Conservation (phyloP, 148 eudicot genomes). For the Simmondsia chinensis region DNA sequence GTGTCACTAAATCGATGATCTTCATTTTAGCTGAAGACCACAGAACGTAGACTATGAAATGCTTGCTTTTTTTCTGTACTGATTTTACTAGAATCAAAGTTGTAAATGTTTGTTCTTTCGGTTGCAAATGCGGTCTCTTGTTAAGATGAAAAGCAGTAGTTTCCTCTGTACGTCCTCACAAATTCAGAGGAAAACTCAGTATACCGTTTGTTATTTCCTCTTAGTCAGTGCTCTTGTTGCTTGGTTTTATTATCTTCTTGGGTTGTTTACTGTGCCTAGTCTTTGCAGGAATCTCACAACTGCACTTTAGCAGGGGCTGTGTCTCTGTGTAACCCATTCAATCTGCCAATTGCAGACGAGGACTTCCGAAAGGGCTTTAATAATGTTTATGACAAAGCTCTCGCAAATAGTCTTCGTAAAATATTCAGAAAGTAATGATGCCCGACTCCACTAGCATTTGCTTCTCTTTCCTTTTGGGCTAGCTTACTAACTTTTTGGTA, state of each 20-base stretch:
- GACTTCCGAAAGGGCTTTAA: constrained; percentile 90
- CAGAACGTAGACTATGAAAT: too few relatives aligned
- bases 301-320: constrained; percentile 87
- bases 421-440: constrained; percentile 61
- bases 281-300: constrained; percentile 54
- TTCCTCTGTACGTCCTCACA: too few relatives aligned
- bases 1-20: too few relatives aligned
- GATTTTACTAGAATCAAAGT: too few relatives aligned
- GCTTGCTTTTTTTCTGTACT: too few relatives aligned
- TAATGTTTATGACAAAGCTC: constrained; percentile 73
- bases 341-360: constrained; percentile 85
- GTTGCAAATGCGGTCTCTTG: too few relatives aligned
- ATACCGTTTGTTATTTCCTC: neutral
- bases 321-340: constrained; percentile 94
- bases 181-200: too few relatives aligned
- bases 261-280: neutral
- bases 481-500: neutral
- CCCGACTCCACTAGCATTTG: neutral
- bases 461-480: neutral
- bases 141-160: too few relatives aligned
- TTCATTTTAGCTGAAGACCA: too few relatives aligned
- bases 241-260: neutral
- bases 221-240: neutral
- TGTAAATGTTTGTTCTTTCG: too few relatives aligned
- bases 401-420: constrained; percentile 64